A percentile compares a stretch with the other conserved stretches of the same genome.
These are phyloP conservation scores for Volvariella volvacea DNA, from an alignment of 1,284 basidiomycete species.

Conservation along the genomic window DNA sequence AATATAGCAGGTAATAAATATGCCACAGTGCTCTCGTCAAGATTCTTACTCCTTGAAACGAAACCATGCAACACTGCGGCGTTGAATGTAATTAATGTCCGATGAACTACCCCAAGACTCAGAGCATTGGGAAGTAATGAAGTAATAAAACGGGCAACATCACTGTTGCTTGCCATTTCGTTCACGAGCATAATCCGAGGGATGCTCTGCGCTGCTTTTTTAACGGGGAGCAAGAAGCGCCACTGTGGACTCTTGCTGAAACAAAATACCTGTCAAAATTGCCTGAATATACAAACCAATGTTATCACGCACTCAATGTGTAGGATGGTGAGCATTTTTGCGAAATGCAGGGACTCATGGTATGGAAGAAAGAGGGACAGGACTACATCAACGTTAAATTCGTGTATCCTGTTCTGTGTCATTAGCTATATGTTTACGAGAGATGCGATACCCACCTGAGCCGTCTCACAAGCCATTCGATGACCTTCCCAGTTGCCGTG, in stretches of 20 bases:
- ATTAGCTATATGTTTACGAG: neutral
- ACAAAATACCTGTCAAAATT: neutral
- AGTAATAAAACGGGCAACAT: conserved; percentile 69
- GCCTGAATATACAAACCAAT: too few species aligned
- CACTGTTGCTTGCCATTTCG: conserved; percentile 68
- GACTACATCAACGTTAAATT: conserved; percentile 84
- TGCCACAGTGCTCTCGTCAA: conserved; percentile 61
- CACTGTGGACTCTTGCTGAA: conserved; percentile 45
- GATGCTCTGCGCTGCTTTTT: conserved; percentile 68
- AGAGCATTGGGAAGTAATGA: conserved; percentile 58
- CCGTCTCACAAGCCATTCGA: conserved; percentile 94
- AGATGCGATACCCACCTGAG: conserved; percentile 68
- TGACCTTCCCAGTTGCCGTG: conserved; percentile 75
- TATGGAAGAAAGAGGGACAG: conserved; percentile 89
- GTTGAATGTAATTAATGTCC: conserved; percentile 81
- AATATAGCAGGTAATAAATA: conserved; percentile 57
- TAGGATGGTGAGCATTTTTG: conserved; percentile 87
- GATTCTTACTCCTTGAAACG: conserved; percentile 44
- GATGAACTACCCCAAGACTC: conserved; percentile 39
- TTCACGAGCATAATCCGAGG: conserved; percentile 62
- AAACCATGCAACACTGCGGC: conserved; percentile 78
- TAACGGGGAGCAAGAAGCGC: conserved; percentile 70
- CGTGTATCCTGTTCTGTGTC: conserved; percentile 64
- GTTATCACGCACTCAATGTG: conserved; percentile 53
- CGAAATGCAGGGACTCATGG: conserved; percentile 92